Base-by-base conservation (phyloP, 768 basidiomycete genomes). In the Russula ochroleuca region DNA sequence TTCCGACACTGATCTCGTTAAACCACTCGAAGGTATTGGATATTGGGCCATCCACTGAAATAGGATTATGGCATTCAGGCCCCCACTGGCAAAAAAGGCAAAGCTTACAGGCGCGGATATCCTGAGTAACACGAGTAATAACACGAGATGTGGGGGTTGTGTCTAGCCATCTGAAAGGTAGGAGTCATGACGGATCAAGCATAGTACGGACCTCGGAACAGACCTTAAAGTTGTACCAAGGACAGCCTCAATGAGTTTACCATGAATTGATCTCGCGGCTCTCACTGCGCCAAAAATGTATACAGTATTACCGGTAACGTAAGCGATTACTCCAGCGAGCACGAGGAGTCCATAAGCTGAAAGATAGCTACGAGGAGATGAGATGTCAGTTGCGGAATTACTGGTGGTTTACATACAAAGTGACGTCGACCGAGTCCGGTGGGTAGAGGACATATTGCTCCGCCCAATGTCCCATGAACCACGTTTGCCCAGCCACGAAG, bases 41-140 rank as follows among this genome's bases (percentile, higher is more conserved):
- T 48, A 77, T 61, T 5, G 72, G 73, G 9, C 72, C 76, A 62
- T 79, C 78, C 49, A 79, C 77, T 73, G 51, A 40, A 59, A 10
- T 23, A 25, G 35, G 0, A 3, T 51, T 25, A 11, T 48, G 37
- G 28, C 8, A 54, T 49, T 17, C 40, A 21, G 45, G 15, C 17
- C 45, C 25, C 5, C 47, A 23, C 47, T 6, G 10, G 19, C 14
- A 3, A 45, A n/a, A 31, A 33, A n/a, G 21, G 19, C 49, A 35
- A n/a, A 5, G 45, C 71, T 28, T 61, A 74, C 74, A 60, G 15
- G 74, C 69, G 53, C 74, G 75, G 23, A 88, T 85, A 69, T 89
- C 87, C 59, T 85, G 82, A 1, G 87, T 88, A 70, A 83, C 83
- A 55, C 87, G 79, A 33, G 85, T 76, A 47, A 88, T 82, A 56